Conservation (phyloP, 306 rosid species). For the Bauhinia variegata region DNA sequence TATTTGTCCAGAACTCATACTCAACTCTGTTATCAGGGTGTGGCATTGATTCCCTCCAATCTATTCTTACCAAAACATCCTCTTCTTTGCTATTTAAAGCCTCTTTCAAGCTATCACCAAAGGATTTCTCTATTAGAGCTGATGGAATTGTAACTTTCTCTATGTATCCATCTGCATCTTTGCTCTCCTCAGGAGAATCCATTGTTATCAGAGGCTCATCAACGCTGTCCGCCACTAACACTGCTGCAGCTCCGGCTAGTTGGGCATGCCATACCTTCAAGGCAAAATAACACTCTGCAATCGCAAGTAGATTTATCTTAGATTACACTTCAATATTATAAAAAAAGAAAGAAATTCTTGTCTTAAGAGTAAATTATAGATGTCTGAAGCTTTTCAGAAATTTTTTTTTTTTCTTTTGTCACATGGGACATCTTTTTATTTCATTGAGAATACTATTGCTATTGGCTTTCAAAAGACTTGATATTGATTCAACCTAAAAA, state of each 20-base stretch:
- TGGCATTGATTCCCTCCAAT: constrained; percentile 92
- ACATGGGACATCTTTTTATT: neutral
- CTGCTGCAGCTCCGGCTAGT: constrained; percentile 89
- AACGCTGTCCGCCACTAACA: constrained; percentile 64
- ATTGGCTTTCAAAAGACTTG: constrained; percentile 13
- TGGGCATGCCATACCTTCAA: constrained; percentile 94
- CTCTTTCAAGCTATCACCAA: constrained; percentile 70
- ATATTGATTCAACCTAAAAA: too few species aligned
- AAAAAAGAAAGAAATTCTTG: neutral
- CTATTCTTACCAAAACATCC: constrained; percentile 63
- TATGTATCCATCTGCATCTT: constrained; percentile 67
- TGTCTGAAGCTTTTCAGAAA: constrained; percentile 4
- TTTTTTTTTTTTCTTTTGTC: neutral
- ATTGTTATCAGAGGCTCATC: constrained; percentile 82
- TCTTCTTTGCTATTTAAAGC: constrained; percentile 53
- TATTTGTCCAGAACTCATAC: constrained; percentile 96
- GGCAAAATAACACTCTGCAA: constrained; percentile 83
- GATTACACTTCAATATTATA: constrained; percentile 6
- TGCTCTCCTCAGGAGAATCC: constrained; percentile 78
- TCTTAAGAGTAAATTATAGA: neutral
- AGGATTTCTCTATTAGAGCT: constrained; percentile 67
- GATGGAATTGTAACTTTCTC: constrained; percentile 78
- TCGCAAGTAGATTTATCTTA: constrained; percentile 19
- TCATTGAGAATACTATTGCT: neutral
- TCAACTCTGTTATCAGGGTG: constrained; percentile 87